phyloP scores from a whole-genome alignment of 2,329 filamentous ascomycete genomes.

The Venturiaceae sp. region DNA sequence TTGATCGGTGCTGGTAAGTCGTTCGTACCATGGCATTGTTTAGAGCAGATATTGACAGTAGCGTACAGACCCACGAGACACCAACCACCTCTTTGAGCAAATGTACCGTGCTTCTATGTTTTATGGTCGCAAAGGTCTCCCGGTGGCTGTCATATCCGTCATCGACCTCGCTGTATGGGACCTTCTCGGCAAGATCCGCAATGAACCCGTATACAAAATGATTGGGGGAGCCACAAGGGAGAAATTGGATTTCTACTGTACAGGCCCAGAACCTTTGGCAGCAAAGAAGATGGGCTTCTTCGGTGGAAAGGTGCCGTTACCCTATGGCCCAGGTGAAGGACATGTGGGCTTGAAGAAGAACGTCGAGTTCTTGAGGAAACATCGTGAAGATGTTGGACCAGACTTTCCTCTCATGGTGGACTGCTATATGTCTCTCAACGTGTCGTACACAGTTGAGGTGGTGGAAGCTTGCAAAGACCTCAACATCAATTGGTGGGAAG shows the following conservation, averaged over 20 bases:
- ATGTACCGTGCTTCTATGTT: slow-evolving; percentile 97
- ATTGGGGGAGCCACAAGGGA: slow-evolving; percentile 78
- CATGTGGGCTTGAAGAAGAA: slow-evolving; percentile 77
- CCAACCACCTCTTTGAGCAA: slow-evolving; percentile 86
- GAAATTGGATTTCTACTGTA: slow-evolving; percentile 87
- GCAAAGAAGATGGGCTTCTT: slow-evolving; percentile 83
- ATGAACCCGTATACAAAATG: slow-evolving; percentile 89
- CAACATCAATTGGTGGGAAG: slow-evolving; percentile 53
- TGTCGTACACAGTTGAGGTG: slow-evolving; percentile 85
- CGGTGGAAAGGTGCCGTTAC: slow-evolving; percentile 82
- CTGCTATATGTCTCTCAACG: slow-evolving; percentile 94
- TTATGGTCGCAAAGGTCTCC: slow-evolving; percentile 87
- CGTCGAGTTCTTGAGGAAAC: slow-evolving; percentile 75
- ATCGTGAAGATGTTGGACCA: slow-evolving; percentile 74
- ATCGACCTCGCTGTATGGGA: slow-evolving; percentile 93
- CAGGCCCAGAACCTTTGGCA: slow-evolving; percentile 70
- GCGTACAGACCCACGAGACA: slow-evolving; percentile 67
- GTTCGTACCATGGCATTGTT: neutral
- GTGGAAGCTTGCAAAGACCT: slow-evolving; percentile 75
- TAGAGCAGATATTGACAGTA: neutral
- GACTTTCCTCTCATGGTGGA: slow-evolving; percentile 93
- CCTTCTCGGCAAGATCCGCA: slow-evolving; percentile 78
- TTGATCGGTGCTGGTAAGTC: slow-evolving; percentile 61
- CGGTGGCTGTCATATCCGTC: slow-evolving; percentile 84
- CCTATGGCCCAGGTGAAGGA: slow-evolving; percentile 83